These are phyloP conservation scores for Cercophora sp. DNA, from an alignment of 495 filamentous ascomycete species.

Conservation along the genomic window DNA sequence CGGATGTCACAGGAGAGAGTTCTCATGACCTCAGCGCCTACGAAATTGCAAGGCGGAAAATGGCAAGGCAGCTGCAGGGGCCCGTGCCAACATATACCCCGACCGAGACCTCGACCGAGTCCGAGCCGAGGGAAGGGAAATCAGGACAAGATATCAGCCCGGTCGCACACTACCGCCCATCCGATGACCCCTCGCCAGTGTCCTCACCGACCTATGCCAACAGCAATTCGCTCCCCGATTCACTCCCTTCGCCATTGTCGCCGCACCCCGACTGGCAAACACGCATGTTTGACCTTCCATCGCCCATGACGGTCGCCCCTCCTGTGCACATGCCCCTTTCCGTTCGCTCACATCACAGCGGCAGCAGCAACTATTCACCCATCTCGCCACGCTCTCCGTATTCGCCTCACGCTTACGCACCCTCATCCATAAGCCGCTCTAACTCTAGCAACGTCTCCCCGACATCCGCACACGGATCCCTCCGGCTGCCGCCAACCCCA, in stretches of 20 bases:
- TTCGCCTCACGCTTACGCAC: constrained; percentile 27
- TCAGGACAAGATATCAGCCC: constrained; percentile 33
- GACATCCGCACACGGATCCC: constrained; percentile 24
- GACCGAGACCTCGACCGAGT: constrained; percentile 3
- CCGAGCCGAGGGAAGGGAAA: constrained; percentile 25
- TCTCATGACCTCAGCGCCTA: constrained; percentile 35
- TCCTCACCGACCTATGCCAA: constrained; percentile 42
- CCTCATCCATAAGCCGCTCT: constrained; percentile 33
- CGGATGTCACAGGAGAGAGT: constrained; percentile 30
- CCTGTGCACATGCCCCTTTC: constrained; percentile 21
- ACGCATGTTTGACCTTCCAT: constrained; percentile 36
- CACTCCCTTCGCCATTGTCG: constrained; percentile 44
- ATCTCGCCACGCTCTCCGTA: constrained; percentile 30
- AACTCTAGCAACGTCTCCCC: constrained; percentile 29
- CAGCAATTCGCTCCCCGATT: constrained; percentile 31
- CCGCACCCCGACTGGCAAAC: constrained; percentile 39
- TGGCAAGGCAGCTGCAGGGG: constrained; percentile 41
- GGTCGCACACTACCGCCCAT: constrained; percentile 36
- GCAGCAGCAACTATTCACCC: constrained; percentile 30
- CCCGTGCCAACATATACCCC: constrained; percentile 35
- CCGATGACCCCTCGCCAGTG: constrained; percentile 36
- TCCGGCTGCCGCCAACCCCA: constrained; percentile 31
- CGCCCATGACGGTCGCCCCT: constrained; percentile 34
- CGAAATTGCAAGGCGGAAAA: constrained; percentile 40
- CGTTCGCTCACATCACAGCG: constrained; percentile 22